Percentiles rank a stretch among this genome's conserved stretches.
These are phyloP conservation scores for Kwoniella shandongensis DNA, from an alignment of 768 basidiomycete species.

Conservation along the genomic window DNA sequence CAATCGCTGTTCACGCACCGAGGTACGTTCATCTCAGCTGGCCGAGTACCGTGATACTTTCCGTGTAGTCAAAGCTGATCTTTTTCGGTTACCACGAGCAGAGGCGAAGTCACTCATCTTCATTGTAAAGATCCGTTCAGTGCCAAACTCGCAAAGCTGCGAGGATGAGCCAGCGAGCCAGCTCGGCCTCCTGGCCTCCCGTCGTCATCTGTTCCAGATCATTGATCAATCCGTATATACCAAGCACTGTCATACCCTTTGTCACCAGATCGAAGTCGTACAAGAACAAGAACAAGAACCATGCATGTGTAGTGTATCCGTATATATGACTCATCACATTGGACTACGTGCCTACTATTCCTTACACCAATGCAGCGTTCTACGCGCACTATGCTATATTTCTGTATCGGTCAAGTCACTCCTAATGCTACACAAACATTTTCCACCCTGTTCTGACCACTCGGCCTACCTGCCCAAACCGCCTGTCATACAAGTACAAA, in stretches of 20 bases:
- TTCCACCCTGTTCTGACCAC: too few relatives aligned
- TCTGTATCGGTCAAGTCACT: too few relatives aligned
- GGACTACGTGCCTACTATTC: too few relatives aligned
- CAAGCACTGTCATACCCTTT: conserved; percentile 14
- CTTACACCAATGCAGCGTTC: too few relatives aligned
- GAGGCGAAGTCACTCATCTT: conserved; percentile 95
- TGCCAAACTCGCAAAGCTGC: conserved; percentile 28
- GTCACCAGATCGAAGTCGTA: background rate
- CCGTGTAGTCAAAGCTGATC: background rate
- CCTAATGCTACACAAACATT: too few relatives aligned
- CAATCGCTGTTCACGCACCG: conserved; percentile 89
- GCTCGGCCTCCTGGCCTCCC: too few relatives aligned
- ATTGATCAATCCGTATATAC: conserved; percentile 5
- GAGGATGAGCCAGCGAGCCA: too few relatives aligned
- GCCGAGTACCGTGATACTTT: background rate
- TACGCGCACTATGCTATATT: too few relatives aligned
- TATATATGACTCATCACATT: too few relatives aligned
- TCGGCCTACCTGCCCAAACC: conserved; percentile 4
- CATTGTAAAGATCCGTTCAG: conserved; percentile 80
- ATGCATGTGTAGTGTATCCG: too few relatives aligned
- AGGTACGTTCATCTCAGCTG: conserved; percentile 58
- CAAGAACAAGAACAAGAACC: too few relatives aligned
- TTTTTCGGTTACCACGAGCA: conserved; percentile 49
- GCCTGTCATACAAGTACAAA: conserved; percentile 52
- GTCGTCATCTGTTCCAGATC: background rate